Base-by-base conservation (phyloP, 495 filamentous ascomycete genomes). In the Friedmanniomyces endolithicus region DNA sequence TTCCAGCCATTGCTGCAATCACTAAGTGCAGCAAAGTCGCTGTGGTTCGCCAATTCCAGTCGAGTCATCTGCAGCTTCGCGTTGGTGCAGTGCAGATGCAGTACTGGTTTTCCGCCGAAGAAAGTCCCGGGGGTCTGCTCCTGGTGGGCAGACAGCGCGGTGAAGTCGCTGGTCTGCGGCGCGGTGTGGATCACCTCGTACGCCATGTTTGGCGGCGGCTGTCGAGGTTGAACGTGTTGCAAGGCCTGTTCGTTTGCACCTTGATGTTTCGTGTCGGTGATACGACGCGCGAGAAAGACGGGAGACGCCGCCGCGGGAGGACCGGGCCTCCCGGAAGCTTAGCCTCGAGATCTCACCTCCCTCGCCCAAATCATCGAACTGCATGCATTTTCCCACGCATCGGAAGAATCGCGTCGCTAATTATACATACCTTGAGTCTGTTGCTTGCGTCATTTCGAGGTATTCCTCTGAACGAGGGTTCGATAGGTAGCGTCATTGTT, bases 111-210 rank as follows among this genome's bases (percentile, higher is more conserved):
- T 11, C 79, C 84, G 63, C 76, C 75, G 68, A 82, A 84, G 76
- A 97, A 98, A 27, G 83, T 88, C 48, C 72, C 68, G 0, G 92
- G 92, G 9, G 92, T 98, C 56, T 83, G 81, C 25, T 84, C 80
- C 66, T 94, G 87, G 69, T 95, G 87, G 52, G 84, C 81, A 17
- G 77, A 72, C 43, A 98, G 77, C 11, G 82, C 75, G 24, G 79
- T 85, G 74, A 88, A 96, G 63, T 72, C 72, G 25, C 70, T 68
- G 8, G 72, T 57, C 7, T 71, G 63, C 1, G 83, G 85, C 33
- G 47, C 54, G 20, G 34, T 23, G 25, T 23, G 20, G 1, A 56
- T 31, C 1, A 51, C 40, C 50, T 56, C 33, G 39, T 56, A 56
- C 11, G 54, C 54, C 54, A 56, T 56, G 44, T 23, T 47, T 22